Evolutionary conservation across 345 rosid genomes (phyloP), one percentile per base, ranked within the genome.

Genomic region (Odontarrhena argentea): DNA sequence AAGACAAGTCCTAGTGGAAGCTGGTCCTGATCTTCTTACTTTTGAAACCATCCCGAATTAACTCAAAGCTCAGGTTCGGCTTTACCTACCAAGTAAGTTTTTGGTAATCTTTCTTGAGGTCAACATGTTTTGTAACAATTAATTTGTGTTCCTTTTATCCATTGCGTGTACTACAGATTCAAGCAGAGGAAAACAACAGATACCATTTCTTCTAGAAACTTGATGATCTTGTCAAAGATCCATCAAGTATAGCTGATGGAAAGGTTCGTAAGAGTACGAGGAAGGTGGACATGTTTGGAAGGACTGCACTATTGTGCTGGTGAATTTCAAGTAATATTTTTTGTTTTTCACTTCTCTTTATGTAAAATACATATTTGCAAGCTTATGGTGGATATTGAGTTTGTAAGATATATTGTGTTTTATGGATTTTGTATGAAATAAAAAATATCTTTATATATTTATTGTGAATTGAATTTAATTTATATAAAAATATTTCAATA

Each of bases 221-320:
- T 69, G 99, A 95, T 71, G 99, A 94, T 83, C 79, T 93, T 9
- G 96, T 91, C 80, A 94, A 91, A 78, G 97, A 94, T 78, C 99
- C 96, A 14, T 86, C 94, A 47, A 94, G 97, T 82, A 92, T 87
- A 71, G 77, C 79, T 30, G 99, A 94, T 81, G 99, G 99, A 53
- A 87, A 83, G 79, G 99, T 94, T 68, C 96, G 78, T 38, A 94
- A 91, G 78, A 91, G 99, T 97, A 94, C 99, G 46, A 91, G 96
- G 78, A 94, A 88, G 72, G 83, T 94, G 76, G 93, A 94, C 65
- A 49, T 94, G 73, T 94, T 94, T 84, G 88, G 68, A 94, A 87
- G 77, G 96, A 91, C 74, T 94, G 83, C 80, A 75, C 88, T 73
- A 91, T 94, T 77, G 85, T 94, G 61, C 99, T 97, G 63, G 92